Evolutionary conservation across 228 moss, liverwort and hornwort species (phyloP), one percentile per base, ranked within the genome.

Genomic region (Sphagnum magellanicum): DNA sequence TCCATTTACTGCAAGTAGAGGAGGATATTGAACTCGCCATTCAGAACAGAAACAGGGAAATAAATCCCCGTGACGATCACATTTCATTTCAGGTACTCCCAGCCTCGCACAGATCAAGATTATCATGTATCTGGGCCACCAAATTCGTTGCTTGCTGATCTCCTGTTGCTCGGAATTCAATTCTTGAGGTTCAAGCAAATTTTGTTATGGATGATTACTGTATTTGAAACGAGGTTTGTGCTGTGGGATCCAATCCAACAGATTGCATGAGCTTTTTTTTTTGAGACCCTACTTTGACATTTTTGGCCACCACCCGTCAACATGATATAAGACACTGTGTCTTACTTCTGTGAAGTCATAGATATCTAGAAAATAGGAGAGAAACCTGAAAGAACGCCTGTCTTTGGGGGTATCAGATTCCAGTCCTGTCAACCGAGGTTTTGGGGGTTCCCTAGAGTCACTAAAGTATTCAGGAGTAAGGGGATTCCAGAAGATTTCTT

Each of bases 51-150:
- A 78, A 60, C 4, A 76, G 81, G 60, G 81, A 83, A 63, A 87
- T 87, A 5, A 87, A 87, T 6, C 67, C 59, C 48, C 67, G 87
- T 67, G 83, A 81, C 12, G 83, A 83, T 14, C 87, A 87, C 48
- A 76, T 87, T 61, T 87, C 87, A 50, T 87, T 87, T 65, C 87
- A 87, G 78, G 87, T 75, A 66, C 32, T 32, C n/a, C 1, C 8
- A 11, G 8, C 32, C n/a, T 51, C 4, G 13, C 63, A 9, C 47
- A 64, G 32, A 32, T 32, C 32, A 32, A 32, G 32, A 32, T 32
- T 32, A 32, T 32, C 32, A 32, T 32, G 32, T 32, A 32, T 32
- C 32, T 32, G 32, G 32, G 32, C 32, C 32, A 32, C 32, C 32
- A 32, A 32, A 32, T 3, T 32, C 1, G 32, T 32, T 32, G 32